Percentiles rank a stretch among this genome's conserved stretches.
Conservation (phyloP, 352 stramenopile species). For the Globisporangium cederbergense region DNA sequence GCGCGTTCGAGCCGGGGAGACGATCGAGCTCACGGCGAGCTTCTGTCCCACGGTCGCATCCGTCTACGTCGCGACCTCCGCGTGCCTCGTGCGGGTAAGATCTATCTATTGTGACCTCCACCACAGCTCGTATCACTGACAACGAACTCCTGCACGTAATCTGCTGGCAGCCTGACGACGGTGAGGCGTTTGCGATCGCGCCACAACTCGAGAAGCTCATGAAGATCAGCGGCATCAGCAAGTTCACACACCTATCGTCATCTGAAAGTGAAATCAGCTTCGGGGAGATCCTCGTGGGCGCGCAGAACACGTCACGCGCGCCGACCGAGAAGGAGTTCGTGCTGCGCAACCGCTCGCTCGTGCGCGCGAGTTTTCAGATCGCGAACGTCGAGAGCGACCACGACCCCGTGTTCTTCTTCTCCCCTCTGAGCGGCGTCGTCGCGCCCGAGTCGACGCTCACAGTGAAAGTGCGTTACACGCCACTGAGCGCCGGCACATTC, state of each 20-base stretch:
- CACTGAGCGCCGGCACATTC: slow-evolving; percentile 81
- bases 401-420: slow-evolving; percentile 84
- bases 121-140: too few species aligned
- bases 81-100: slow-evolving; percentile 56
- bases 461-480: slow-evolving; percentile 78
- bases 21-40: slow-evolving; percentile 63
- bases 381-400: slow-evolving; percentile 79
- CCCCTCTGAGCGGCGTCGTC: slow-evolving; percentile 64
- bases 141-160: too few species aligned
- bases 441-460: slow-evolving; percentile 61
- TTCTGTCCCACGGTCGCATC: slow-evolving; percentile 71
- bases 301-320: slow-evolving; percentile 31
- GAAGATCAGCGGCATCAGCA: slow-evolving; percentile 88
- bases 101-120: background rate
- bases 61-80: slow-evolving; percentile 84
- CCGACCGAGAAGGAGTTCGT: slow-evolving; percentile 79
- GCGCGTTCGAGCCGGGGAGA: slow-evolving; percentile 54
- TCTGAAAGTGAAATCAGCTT: slow-evolving; percentile 84
- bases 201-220: slow-evolving; percentile 46
- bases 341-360: slow-evolving; percentile 88
- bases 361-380: slow-evolving; percentile 81
- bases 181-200: slow-evolving; percentile 19
- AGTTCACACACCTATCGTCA: slow-evolving; percentile 85
- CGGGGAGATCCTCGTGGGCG: slow-evolving; percentile 77
- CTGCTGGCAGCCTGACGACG: slow-evolving; percentile 24